Percentiles rank a stretch among this genome's conserved stretches.
phyloP scores from a whole-genome alignment of 2,329 filamentous ascomycete genomes.

The Xylaria sp. region DNA sequence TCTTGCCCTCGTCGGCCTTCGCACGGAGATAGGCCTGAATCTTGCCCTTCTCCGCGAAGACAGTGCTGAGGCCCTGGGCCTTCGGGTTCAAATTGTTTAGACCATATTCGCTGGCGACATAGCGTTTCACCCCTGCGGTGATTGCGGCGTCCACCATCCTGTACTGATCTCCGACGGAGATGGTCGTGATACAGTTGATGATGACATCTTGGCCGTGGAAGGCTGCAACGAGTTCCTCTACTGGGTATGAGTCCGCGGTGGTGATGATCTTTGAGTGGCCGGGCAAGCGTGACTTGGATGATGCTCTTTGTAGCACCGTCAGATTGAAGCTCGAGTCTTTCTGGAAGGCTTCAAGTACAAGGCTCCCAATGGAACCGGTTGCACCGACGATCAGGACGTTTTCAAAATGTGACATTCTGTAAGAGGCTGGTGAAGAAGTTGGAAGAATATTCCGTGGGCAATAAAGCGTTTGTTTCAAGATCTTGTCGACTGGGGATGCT shows the following conservation, averaged over 20 bases:
- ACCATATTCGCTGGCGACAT: conserved; percentile 65
- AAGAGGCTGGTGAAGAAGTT: not conserved
- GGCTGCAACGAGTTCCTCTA: conserved; percentile 40
- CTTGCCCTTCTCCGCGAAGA: conserved; percentile 48
- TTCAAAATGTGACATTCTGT: conserved; percentile 40
- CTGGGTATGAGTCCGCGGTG: conserved; percentile 47
- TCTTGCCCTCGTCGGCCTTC: conserved; percentile 41
- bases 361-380: conserved; percentile 47
- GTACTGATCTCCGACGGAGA: conserved; percentile 55
- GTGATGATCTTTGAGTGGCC: conserved; percentile 40
- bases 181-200: conserved; percentile 57
- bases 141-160: conserved; percentile 66
- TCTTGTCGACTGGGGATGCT: not conserved
- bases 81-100: conserved; percentile 51
- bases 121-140: conserved; percentile 64
- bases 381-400: conserved; percentile 50
- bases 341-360: conserved; percentile 46
- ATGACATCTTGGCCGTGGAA: conserved; percentile 47
- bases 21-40: conserved; percentile 46
- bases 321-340: conserved; percentile 45
- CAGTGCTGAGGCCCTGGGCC: conserved; percentile 42
- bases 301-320: conserved; percentile 47
- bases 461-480: not conserved
- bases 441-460: not conserved
- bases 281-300: conserved; percentile 44